Evolutionary conservation across 1,284 basidiomycete species (phyloP).

Genomic region (Apiotrichum siamense): DNA sequence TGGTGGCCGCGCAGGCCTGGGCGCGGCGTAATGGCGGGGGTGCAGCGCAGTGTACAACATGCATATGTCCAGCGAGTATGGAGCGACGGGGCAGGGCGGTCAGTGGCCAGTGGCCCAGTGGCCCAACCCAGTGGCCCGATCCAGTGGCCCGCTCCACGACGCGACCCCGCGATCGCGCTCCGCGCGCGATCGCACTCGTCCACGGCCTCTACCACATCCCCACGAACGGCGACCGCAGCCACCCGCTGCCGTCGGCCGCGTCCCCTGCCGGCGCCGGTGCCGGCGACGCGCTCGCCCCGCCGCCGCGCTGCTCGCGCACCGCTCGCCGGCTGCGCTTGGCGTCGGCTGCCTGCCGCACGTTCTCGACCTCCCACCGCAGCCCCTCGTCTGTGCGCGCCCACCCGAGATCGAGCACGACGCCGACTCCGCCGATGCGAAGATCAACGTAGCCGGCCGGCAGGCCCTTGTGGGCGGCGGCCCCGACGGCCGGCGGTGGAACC

Average conservation of each 20-base stretch:
- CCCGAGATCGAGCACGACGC: conserved; percentile 36
- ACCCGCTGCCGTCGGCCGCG: neutral
- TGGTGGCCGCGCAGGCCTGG: too few species aligned
- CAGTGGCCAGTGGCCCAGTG: too few species aligned
- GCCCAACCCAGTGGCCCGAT: too few species aligned
- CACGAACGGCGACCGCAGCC: conserved; percentile 7
- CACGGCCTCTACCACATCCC: conserved; percentile 9
- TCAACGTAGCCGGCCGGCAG: conserved; percentile 31
- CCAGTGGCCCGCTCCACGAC: too few species aligned
- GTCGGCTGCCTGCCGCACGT: conserved; percentile 9
- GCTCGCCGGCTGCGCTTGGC: neutral
- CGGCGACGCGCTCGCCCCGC: neutral
- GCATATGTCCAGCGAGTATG: too few species aligned
- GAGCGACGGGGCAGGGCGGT: too few species aligned
- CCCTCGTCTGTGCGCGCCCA: conserved; percentile 34
- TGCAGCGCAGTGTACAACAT: too few species aligned
- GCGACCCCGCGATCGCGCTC: too few species aligned
- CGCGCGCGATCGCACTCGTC: neutral
- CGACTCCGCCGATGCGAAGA: conserved; percentile 30
- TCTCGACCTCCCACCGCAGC: conserved; percentile 33
- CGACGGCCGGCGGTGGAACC: neutral
- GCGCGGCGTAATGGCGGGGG: too few species aligned
- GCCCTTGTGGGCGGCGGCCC: neutral
- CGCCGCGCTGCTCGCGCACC: neutral
- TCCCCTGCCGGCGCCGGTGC: neutral